Percentiles rank a stretch among this genome's conserved stretches.
Conservation (phyloP, 495 filamentous ascomycete species). For the Penicilliopsis zonata region DNA sequence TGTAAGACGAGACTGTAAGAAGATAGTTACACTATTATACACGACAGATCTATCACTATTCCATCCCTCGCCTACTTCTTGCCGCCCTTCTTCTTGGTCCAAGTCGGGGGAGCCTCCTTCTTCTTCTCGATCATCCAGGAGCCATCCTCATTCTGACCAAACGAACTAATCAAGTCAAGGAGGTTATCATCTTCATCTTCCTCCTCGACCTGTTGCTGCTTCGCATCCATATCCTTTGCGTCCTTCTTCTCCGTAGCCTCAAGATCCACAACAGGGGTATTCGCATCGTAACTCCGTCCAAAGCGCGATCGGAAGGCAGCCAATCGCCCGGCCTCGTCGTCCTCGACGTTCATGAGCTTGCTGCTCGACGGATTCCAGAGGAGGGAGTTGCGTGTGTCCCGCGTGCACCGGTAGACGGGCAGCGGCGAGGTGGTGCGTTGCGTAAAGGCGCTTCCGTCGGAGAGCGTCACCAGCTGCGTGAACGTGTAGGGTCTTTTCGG, state of each 20-base stretch:
- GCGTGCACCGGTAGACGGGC: constrained; percentile 62
- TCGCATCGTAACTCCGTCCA: constrained; percentile 69
- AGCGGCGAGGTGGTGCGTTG: constrained; percentile 78
- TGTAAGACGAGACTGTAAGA: too few relatives aligned
- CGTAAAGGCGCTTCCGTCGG: constrained; percentile 81
- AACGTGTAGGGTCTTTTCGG: constrained; percentile 88
- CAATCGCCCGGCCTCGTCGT: constrained; percentile 88
- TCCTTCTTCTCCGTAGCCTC: constrained; percentile 1
- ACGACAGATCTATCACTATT: too few relatives aligned
- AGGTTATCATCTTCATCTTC: constrained; percentile 39
- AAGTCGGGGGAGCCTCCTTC: constrained; percentile 6
- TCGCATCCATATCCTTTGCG: constrained; percentile 8
- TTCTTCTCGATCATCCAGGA: too few relatives aligned
- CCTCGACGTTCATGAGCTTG: constrained; percentile 73
- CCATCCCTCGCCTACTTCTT: too few relatives aligned
- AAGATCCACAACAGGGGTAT: neutral
- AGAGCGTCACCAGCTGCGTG: constrained; percentile 88
- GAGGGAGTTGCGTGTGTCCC: constrained; percentile 78
- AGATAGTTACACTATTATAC: too few relatives aligned
- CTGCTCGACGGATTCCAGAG: constrained; percentile 80
- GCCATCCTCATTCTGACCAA: too few relatives aligned
- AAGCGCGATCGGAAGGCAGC: constrained; percentile 74
- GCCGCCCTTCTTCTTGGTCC: constrained; percentile 25
- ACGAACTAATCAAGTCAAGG: constrained; percentile 60
- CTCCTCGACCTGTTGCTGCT: constrained; percentile 7